Evolutionary conservation across 768 basidiomycete genomes (phyloP).

Genomic region (Podaxis rugospora): DNA sequence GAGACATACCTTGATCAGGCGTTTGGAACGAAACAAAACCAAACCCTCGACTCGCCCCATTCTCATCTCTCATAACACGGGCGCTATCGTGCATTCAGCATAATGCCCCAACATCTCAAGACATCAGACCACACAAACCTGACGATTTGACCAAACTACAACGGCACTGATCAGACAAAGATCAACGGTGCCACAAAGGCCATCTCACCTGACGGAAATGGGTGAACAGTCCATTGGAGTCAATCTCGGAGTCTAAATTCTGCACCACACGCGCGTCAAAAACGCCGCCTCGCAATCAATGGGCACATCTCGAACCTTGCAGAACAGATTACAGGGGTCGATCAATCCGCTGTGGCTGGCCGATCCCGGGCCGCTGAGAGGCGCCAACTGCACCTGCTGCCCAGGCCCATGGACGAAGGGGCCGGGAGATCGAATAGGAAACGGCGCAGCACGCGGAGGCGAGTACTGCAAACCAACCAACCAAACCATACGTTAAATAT

Average conservation of each 20-base stretch:
- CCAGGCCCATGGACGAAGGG: constrained; percentile 83
- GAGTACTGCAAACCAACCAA: not conserved
- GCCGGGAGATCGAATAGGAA: constrained; percentile 39
- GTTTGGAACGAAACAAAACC: constrained; percentile 88
- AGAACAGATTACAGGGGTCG: constrained; percentile 88
- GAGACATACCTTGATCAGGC: constrained; percentile 66
- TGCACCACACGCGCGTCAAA: constrained; percentile 24
- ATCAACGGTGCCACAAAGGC: constrained; percentile 4
- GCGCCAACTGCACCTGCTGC: constrained; percentile 85
- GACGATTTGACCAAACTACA: constrained; percentile 83
- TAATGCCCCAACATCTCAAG: not conserved
- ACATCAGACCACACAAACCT: constrained; percentile 39
- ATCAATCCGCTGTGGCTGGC: constrained; percentile 83
- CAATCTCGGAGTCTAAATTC: constrained; percentile 83
- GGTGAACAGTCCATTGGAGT: constrained; percentile 79
- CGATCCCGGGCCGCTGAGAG: constrained; percentile 68
- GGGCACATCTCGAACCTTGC: constrained; percentile 53
- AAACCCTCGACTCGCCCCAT: constrained; percentile 78
- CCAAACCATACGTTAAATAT: constrained; percentile 57
- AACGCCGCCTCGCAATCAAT: not conserved
- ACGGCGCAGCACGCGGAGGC: constrained; percentile 47
- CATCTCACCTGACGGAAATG: constrained; percentile 72
- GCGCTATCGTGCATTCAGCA: constrained; percentile 45
- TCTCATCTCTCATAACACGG: constrained; percentile 87
- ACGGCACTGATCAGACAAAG: constrained; percentile 14